Evolutionary conservation across 2,329 filamentous ascomycete genomes (phyloP), one percentile per base, ranked within the genome.

Genomic region (Meredithiella fracta): DNA sequence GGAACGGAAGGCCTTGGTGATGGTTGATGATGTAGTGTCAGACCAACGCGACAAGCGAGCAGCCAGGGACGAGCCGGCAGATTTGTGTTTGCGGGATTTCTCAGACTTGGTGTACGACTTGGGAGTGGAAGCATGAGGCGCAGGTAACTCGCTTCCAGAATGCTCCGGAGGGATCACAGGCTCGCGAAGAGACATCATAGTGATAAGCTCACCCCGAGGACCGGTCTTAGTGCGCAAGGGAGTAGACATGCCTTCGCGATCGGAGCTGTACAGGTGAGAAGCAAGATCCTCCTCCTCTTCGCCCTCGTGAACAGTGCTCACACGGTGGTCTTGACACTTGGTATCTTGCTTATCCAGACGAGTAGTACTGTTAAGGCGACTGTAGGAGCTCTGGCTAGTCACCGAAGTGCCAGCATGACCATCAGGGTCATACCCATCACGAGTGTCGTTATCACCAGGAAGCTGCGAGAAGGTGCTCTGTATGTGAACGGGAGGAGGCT

Each of bases 41-140:
- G 91, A 97, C 92, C 92, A 98, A 47, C 92, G 80, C 4, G 92
- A 97, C 60, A 95, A 90, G 72, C 94, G 96, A 23, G 90, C 89
- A 60, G 94, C 85, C 73, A 80, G 82, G 0, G 86, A 87, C 0
- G 88, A 92, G 58, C 82, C 81, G 65, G 79, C 85, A 1, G 87
- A 91, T 67, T 94, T 94, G 71, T 94, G 86, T 71, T 94, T 96
- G 67, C 85, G 86, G 60, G 79, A 78, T 68, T 86, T 88, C 4
- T 87, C 83, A 1, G 78, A 81, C 61, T 74, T 75, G 29, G 53
- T 40, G 15, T 49, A 23, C 6, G 57, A 58, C 42, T 65, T 65
- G 9, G 88, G 86, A 14, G 52, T 38, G 17, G 23, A 6, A 47
- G 47, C 34, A 37, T 25, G 37, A 26, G 44, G 47, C n/a, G 47